Evolutionary conservation across 2,329 filamentous ascomycete species (phyloP).

Genomic region (Penicillium janthinellum): DNA sequence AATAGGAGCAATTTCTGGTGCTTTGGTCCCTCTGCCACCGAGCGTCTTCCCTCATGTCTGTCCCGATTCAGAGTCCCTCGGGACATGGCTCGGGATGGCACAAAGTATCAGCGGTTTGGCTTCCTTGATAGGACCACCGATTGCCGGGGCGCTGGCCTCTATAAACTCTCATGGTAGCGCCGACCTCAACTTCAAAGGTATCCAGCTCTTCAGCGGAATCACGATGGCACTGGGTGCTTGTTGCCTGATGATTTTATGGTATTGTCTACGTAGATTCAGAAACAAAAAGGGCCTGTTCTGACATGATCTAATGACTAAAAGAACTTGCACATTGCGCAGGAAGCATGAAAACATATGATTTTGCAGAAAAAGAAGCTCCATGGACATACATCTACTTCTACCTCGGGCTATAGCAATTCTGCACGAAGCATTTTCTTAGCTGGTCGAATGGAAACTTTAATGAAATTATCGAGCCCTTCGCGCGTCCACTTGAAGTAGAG

Average conservation of each 20-base stretch:
- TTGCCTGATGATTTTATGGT: conserved; percentile 31
- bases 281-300: conserved; percentile 23
- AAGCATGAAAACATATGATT: background rate
- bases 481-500: too few species aligned
- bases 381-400: too few species aligned
- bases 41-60: conserved; percentile 57
- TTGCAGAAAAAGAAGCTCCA: background rate
- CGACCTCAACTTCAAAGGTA: conserved; percentile 42
- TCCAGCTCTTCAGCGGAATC: conserved; percentile 50
- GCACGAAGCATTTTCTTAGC: too few species aligned
- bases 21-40: conserved; percentile 64
- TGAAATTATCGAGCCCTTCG: too few species aligned
- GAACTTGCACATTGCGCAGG: background rate
- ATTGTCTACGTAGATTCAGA: conserved; percentile 19
- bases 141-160: conserved; percentile 51
- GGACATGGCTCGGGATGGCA: conserved; percentile 54
- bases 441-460: too few species aligned
- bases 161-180: conserved; percentile 30
- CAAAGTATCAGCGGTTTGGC: conserved; percentile 53
- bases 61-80: conserved; percentile 47
- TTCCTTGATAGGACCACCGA: conserved; percentile 51
- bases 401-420: too few species aligned
- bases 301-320: background rate
- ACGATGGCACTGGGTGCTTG: conserved; percentile 43
- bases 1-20: conserved; percentile 57